Conservation (phyloP, 768 basidiomycete species). For the Dacryopinax primogenitus region DNA sequence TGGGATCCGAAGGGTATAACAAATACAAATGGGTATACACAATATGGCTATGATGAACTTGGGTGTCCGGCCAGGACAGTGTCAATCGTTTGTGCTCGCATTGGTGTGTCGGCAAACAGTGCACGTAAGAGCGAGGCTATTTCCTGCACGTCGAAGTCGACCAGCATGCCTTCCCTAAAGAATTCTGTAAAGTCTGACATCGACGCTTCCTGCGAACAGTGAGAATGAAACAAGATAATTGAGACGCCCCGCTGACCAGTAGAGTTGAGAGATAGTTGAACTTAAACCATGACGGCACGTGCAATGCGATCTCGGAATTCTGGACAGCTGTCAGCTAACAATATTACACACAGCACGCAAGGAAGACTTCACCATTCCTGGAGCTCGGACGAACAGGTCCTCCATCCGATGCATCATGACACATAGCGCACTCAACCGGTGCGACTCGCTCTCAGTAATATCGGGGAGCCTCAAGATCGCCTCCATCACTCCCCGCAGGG, state of each 20-base stretch:
- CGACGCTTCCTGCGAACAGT: slow-evolving; percentile 58
- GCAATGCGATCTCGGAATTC: slow-evolving; percentile 62
- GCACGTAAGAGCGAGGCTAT: slow-evolving; percentile 68
- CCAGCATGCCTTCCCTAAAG: slow-evolving; percentile 77
- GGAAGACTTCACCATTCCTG: slow-evolving; percentile 38
- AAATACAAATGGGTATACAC: too few species aligned
- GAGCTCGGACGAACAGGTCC: slow-evolving; percentile 60
- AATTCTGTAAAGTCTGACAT: slow-evolving; percentile 85
- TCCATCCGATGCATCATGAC: slow-evolving; percentile 66
- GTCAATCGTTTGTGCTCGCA: slow-evolving; percentile 69
- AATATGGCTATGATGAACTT: too few species aligned
- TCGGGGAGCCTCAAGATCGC: slow-evolving; percentile 68
- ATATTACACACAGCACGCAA: neutral
- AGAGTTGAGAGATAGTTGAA: slow-evolving; percentile 89
- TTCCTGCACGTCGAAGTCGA: slow-evolving; percentile 81
- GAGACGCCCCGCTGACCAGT: slow-evolving; percentile 43
- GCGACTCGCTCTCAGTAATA: slow-evolving; percentile 80
- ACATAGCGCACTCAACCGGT: slow-evolving; percentile 69
- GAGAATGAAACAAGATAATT: neutral
- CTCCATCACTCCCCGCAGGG: slow-evolving; percentile 50
- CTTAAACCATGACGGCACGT: slow-evolving; percentile 89
- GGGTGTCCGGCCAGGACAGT: slow-evolving; percentile 57
- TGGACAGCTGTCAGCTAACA: slow-evolving; percentile 31
- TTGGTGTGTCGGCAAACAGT: slow-evolving; percentile 73
- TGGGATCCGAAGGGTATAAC: too few species aligned